These are phyloP conservation scores for Elaeis oleifera DNA, from an alignment of 202 grass and related monocot species.

Conservation along the genomic window DNA sequence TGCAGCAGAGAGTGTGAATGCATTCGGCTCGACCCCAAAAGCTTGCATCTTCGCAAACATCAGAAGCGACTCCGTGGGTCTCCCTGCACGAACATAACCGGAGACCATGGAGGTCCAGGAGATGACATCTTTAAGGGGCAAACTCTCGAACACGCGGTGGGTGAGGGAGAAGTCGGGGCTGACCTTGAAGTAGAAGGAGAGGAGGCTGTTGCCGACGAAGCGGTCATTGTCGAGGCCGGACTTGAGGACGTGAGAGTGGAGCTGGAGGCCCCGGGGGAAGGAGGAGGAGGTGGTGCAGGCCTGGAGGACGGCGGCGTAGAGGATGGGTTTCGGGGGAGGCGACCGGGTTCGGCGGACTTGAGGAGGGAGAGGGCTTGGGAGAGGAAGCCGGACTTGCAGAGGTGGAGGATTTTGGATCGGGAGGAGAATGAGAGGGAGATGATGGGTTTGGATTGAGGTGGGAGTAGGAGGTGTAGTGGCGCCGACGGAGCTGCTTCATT, in stretches of 20 bases:
- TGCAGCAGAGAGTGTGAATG: conserved; percentile 59
- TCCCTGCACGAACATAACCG: conserved; percentile 36
- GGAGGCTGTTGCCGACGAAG: conserved; percentile 58
- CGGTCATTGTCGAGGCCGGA: conserved; percentile 43
- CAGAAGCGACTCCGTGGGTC: conserved; percentile 32
- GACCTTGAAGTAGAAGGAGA: conserved; percentile 66
- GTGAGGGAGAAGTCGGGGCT: conserved; percentile 35
- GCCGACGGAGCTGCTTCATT: too few relatives aligned
- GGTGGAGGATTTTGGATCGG: conserved; percentile 22
- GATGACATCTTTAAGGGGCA: conserved; percentile 57
- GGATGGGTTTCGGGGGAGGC: conserved; percentile 28
- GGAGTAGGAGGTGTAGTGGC: too few relatives aligned
- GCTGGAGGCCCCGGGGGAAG: conserved; percentile 28
- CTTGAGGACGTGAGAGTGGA: conserved; percentile 44
- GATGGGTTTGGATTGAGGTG: too few relatives aligned
- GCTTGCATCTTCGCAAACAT: conserved; percentile 44
- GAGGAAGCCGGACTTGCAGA: conserved; percentile 24
- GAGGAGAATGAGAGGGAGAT: neutral
- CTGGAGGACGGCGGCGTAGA: conserved; percentile 39
- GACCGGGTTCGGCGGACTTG: neutral
- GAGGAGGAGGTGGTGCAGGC: conserved; percentile 29
- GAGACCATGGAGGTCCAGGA: conserved; percentile 72
- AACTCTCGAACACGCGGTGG: conserved; percentile 57
- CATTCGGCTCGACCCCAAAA: conserved; percentile 41
- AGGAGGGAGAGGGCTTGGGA: neutral